These are phyloP conservation scores for Iberis pinnata DNA, from an alignment of 345 rosid genomes.

Conservation along the genomic window DNA sequence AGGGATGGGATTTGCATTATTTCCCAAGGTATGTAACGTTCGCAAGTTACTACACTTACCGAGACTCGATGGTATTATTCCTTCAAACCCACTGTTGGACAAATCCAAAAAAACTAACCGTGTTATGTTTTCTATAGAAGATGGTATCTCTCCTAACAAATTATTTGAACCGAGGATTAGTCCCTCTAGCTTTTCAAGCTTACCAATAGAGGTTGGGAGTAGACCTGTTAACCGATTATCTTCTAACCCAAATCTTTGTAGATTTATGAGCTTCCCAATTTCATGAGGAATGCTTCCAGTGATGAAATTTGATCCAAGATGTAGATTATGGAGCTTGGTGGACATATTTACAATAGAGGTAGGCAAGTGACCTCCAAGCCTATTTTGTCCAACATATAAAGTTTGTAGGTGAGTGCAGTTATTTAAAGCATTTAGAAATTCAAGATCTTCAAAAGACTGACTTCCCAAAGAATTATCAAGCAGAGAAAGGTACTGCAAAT, in stretches of 20 bases:
- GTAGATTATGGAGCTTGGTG: not conserved
- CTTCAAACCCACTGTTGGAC: not conserved
- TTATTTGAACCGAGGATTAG: not conserved
- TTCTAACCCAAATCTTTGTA: accelerated
- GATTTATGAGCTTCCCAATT: not conserved
- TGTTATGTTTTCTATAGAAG: not conserved
- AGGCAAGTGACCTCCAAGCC: not conserved
- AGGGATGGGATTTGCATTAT: conserved; percentile 5
- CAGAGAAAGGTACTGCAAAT: not conserved
- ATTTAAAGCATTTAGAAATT: not conserved
- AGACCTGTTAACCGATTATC: not conserved
- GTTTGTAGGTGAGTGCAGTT: not conserved
- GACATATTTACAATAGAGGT: not conserved
- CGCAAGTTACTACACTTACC: conserved; percentile 2
- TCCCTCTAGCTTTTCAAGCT: not conserved
- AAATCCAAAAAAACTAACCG: too few relatives aligned
- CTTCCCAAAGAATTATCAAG: not conserved
- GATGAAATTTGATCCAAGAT: not conserved
- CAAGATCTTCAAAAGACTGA: not conserved
- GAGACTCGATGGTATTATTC: conserved; percentile 12
- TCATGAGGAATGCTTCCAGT: conserved; percentile 2
- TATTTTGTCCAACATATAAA: not conserved
- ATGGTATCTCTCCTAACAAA: not conserved
- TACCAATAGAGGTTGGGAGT: not conserved
- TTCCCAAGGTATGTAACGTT: conserved; percentile 12